Percentiles rank a stretch among this genome's conserved stretches.
phyloP scores from a whole-genome alignment of 2,329 filamentous ascomycete species.

The Colletotrichum liaoningense region DNA sequence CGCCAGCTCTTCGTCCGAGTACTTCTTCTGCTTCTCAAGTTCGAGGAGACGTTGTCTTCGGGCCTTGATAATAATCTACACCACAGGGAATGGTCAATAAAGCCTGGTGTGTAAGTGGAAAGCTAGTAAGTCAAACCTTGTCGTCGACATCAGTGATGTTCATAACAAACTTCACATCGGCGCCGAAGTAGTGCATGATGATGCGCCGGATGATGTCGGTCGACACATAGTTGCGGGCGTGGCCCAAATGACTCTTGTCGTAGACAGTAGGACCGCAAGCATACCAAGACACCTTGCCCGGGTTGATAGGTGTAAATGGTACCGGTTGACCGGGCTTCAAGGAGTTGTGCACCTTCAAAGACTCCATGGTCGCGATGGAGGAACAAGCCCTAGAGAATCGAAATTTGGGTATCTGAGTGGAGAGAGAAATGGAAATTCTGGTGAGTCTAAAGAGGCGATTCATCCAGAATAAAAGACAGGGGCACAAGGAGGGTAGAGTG shows the following conservation, averaged over 20 bases:
- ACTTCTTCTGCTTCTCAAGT: slow-evolving; percentile 78
- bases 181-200: slow-evolving; percentile 84
- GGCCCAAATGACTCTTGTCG: slow-evolving; percentile 83
- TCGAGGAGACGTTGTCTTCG: slow-evolving; percentile 85
- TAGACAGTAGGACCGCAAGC: slow-evolving; percentile 90
- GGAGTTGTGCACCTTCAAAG: slow-evolving; percentile 83
- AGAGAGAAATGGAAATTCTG: slow-evolving; percentile 43
- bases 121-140: slow-evolving; percentile 59
- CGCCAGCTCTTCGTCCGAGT: slow-evolving; percentile 58
- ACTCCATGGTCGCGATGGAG: slow-evolving; percentile 57
- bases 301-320: slow-evolving; percentile 79
- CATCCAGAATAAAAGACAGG: slow-evolving; percentile 41
- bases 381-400: slow-evolving; percentile 47
- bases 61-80: slow-evolving; percentile 69
- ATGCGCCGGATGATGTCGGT: slow-evolving; percentile 90
- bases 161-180: slow-evolving; percentile 88
- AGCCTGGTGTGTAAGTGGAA: too few species aligned
- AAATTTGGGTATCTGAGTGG: slow-evolving; percentile 39
- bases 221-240: slow-evolving; percentile 90
- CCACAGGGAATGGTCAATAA: not conserved
- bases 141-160: slow-evolving; percentile 91
- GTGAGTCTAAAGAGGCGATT: slow-evolving; percentile 44
- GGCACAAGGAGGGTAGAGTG: not conserved
- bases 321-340: slow-evolving; percentile 78
- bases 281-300: slow-evolving; percentile 84